Base-by-base conservation (phyloP, 306 rosid genomes). In the Dicorynia guianensis region DNA sequence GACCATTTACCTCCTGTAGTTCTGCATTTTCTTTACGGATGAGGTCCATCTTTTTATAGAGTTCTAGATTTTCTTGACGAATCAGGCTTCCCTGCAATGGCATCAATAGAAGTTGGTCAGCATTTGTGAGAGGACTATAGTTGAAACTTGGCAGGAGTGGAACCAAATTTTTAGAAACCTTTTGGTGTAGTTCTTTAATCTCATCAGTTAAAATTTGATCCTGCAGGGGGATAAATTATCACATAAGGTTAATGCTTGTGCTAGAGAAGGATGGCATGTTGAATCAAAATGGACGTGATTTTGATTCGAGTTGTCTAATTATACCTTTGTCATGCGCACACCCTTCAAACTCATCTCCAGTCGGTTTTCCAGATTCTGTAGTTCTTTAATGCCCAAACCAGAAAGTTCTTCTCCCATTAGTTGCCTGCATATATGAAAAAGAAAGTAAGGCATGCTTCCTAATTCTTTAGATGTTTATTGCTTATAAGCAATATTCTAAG, bases 191-290 rank as follows among this genome's bases (percentile, higher is more conserved):
- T 25, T 83, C 83, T 52, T 85, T 66, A 42, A 85, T 82, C 78
- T 85, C 87, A 68, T 78, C 84, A 17, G 78, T 64, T 55, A 85
- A 67, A 49, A 75, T 59, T 44, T 85, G 85, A 34, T 85, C 89
- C 87, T 87, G 84, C 80, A 74, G 9, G 13, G 19, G 39, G 49
- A 63, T 12, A 42, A 42, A 39, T 46, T 39, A 44, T 1, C 62
- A 5, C 13, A 11, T 34, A 7, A 77, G 34, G 30, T 17, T 70
- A 19, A 63, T 54, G 14, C 3, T 25, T 53, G 64, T 57, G 48
- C 15, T n/a, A 48, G 8, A 10, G 18, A 48, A 47, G 1, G 15
- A 18, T 13, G 39, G 39, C 35, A 13, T 30, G 5, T 36, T 2
- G 42, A 56, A 36, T 14, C 39, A 20, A 17, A 40, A 34, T 64